Conservation (phyloP, 169 alveolate species). For the Eimeria sp. region DNA sequence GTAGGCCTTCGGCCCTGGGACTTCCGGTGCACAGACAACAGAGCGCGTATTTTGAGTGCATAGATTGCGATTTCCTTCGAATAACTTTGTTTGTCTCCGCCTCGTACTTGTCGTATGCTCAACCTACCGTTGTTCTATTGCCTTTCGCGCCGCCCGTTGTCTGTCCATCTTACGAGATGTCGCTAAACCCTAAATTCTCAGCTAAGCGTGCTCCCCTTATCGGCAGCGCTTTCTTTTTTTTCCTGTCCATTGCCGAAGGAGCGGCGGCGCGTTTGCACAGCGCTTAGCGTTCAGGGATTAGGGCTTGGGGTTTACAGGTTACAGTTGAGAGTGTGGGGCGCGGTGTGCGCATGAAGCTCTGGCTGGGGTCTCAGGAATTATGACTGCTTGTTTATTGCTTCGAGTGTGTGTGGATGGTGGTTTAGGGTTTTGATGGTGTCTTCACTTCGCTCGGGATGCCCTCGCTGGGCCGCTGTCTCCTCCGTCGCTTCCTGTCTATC, state of each 20-base stretch:
- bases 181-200: not conserved
- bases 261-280: not conserved
- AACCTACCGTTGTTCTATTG: not conserved
- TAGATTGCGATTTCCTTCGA: too few relatives aligned
- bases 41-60: not conserved
- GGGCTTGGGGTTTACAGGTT: not conserved
- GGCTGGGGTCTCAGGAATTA: not conserved
- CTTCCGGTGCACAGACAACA: not conserved
- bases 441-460: slow-evolving; percentile 49
- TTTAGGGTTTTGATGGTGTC: slow-evolving; percentile 52
- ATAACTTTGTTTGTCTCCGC: not conserved
- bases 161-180: not conserved
- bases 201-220: not conserved
- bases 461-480: slow-evolving; percentile 35
- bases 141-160: not conserved
- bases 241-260: not conserved
- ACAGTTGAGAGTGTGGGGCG: not conserved
- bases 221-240: not conserved
- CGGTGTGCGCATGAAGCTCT: not conserved
- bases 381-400: not conserved
- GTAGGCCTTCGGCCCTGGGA: not conserved
- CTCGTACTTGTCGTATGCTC: not conserved
- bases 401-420: slow-evolving; percentile 3
- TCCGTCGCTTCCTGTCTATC: not conserved
- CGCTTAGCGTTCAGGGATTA: not conserved